Base-by-base conservation (phyloP, 148 eudicot genomes). In the Spergularia bocconei region DNA sequence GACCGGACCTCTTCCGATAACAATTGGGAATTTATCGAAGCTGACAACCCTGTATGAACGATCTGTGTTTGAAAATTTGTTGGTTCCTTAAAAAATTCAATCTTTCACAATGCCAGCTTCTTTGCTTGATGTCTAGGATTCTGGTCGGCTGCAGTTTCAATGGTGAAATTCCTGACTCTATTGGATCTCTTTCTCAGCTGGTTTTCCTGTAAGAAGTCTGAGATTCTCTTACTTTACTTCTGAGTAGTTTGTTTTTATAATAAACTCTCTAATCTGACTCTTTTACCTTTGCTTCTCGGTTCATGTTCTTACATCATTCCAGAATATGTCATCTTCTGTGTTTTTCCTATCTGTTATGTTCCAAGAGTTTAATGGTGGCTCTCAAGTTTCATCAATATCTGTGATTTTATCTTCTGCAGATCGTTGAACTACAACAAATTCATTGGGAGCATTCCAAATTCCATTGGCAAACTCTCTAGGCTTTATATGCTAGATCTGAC, bases 141-240 rank as follows among this genome's bases (percentile, higher is more conserved):
- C 67, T 63, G 44, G 82, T 86, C 67, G 97, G 92, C 58, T 93
- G 98, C 80, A 79, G 86, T 47, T 93, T 93, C 78, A 79, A 51
- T 73, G 98, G 98, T 56, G 69, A 59, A 25, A 80, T 93, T 87
- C 98, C 98, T 71, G 80, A 81, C 63, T 73, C 88, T 8, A 84
- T 93, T 50, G 94, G 98, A 73, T 88, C 89, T 77, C 84, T 91
- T 13, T 50, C 70, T 25, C 67, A 76, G 72, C 89, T 93, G 76
- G 51, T 33, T 23, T 80, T 65, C 59, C 70, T 93, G 98, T 93
- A 89, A 91, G 97, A 51, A 61, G 67, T 33, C 51, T 47, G 12
- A 39, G 21, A 57, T 29, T 29, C 16, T 23, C 16, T 61, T 23
- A 12, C 14, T 61, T 23, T 23, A 8, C 38, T 61, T 19, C 60